Evolutionary conservation across 2,329 filamentous ascomycete species (phyloP), one percentile per base, ranked within the genome.

Genomic region (Calonectria honghensis): DNA sequence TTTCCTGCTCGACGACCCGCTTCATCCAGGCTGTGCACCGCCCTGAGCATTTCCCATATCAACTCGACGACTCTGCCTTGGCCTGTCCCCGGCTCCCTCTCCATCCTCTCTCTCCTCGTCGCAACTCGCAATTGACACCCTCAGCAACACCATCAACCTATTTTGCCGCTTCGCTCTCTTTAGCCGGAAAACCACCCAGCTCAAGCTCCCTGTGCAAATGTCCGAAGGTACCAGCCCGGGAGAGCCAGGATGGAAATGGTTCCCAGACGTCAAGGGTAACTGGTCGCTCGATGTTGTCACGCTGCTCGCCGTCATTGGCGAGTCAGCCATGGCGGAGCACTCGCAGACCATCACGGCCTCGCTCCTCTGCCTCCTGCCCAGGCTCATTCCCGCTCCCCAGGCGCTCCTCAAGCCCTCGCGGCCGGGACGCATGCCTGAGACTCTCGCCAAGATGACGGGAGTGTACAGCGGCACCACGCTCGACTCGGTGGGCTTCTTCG

Each of bases 281-380:
- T 92, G 90, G 90, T 87, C 88, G 35, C 87, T 93, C 59, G 91
- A 93, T 79, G 90, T 92, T 59, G 90, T 93, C 73, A 91, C 90
- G 45, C 88, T 93, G 37, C 88, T 93, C 68, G 91, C 91, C 74
- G 89, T 93, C 78, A 90, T 93, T 72, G 91, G 91, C 80, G 91
- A 93, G 83, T 88, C 87, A 3, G 88, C 89, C 24, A 91, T 93
- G 75, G 86, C 88, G 54, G 89, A 90, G 74, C 90, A 92, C 79
- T 85, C 89, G 2, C 91, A 92, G 81, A 86, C 89, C 66, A 88
- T 92, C 75, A 92, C 90, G 2, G 88, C 91, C n/a, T 91, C 90
- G 13, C 86, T 87, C 75, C 86, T 91, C 41, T 91, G 90, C 77
- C 86, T 91, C 50, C 85, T 93, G 4, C 91, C 91, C 35, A 89